Evolutionary conservation across 1,284 basidiomycete genomes (phyloP).

Genomic region (Exobasidium rhododendri): DNA sequence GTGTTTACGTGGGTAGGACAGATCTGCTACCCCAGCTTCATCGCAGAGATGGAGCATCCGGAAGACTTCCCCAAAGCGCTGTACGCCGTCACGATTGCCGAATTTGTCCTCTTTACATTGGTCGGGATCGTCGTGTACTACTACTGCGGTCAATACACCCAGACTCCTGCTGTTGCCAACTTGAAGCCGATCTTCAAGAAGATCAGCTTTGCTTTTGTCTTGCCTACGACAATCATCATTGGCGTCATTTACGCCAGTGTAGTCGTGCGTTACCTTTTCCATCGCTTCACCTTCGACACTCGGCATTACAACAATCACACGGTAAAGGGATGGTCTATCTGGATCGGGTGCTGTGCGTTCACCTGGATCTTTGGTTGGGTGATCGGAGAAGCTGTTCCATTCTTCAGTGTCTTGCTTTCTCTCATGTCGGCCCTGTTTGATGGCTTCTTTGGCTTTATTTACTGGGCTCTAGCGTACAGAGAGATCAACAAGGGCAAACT

Average conservation of each 20-base stretch:
- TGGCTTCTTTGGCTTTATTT: slow-evolving; percentile 51
- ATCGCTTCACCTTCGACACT: slow-evolving; percentile 42
- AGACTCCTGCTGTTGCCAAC: slow-evolving; percentile 42
- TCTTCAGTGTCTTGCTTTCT: slow-evolving; percentile 58
- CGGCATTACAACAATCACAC: slow-evolving; percentile 59
- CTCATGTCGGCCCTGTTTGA: slow-evolving; percentile 56
- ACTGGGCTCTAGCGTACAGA: slow-evolving; percentile 56
- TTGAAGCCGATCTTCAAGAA: slow-evolving; percentile 38
- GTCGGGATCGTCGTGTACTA: slow-evolving; percentile 66
- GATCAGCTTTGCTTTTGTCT: slow-evolving; percentile 50
- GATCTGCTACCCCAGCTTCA: slow-evolving; percentile 57
- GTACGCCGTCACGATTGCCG: slow-evolving; percentile 59
- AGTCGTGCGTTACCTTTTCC: slow-evolving; percentile 50
- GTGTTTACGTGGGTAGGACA: slow-evolving; percentile 66
- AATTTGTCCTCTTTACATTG: slow-evolving; percentile 64
- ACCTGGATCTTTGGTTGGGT: slow-evolving; percentile 66
- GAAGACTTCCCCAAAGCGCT: slow-evolving; percentile 65
- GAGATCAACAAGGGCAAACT: slow-evolving; percentile 55
- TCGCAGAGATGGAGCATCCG: slow-evolving; percentile 64
- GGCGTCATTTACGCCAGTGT: slow-evolving; percentile 52
- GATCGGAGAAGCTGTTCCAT: slow-evolving; percentile 61
- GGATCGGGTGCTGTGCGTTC: slow-evolving; percentile 62
- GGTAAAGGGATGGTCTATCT: slow-evolving; percentile 62
- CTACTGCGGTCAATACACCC: slow-evolving; percentile 56
- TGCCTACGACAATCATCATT: slow-evolving; percentile 54